Evolutionary conservation across 2,329 filamentous ascomycete genomes (phyloP).

Genomic region (Trichoderma pleuroti): DNA sequence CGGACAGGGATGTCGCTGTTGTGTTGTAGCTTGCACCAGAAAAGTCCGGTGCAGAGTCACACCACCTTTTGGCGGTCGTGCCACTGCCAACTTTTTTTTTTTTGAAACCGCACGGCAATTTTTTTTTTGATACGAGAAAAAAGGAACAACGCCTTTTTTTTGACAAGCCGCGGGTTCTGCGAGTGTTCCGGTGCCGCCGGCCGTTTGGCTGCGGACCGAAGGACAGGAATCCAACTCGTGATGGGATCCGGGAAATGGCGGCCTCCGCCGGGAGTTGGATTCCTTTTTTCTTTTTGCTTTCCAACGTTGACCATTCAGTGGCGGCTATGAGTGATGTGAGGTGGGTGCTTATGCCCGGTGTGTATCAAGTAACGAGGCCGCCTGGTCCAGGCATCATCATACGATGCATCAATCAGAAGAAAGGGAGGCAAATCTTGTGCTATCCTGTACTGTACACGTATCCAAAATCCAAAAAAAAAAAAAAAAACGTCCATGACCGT

Average conservation of each 20-base stretch:
- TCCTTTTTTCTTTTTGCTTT: neutral
- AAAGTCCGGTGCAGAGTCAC: neutral
- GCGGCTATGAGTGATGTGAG: neutral
- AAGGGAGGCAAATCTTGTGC: neutral
- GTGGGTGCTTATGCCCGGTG: neutral
- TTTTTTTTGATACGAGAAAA: neutral
- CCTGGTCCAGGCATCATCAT: neutral
- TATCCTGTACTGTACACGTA: neutral
- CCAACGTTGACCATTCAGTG: neutral
- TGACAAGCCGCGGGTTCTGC: neutral
- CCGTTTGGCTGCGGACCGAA: neutral
- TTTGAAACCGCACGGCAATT: neutral
- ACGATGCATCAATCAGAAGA: neutral
- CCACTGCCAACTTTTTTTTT: neutral
- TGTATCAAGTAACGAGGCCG: neutral
- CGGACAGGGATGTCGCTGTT: neutral
- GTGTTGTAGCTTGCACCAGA: neutral
- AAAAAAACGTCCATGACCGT: neutral
- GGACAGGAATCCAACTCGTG: neutral
- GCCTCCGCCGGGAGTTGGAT: neutral
- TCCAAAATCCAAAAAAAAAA: too few species aligned
- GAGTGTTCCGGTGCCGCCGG: neutral
- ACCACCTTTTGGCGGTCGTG: constrained; percentile 1
- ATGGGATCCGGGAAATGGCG: constrained; percentile 3
- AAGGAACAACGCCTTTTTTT: neutral